A percentile compares a stretch with the other conserved stretches of the same genome.
Conservation (phyloP, 306 rosid genomes). For the Senna tora region DNA sequence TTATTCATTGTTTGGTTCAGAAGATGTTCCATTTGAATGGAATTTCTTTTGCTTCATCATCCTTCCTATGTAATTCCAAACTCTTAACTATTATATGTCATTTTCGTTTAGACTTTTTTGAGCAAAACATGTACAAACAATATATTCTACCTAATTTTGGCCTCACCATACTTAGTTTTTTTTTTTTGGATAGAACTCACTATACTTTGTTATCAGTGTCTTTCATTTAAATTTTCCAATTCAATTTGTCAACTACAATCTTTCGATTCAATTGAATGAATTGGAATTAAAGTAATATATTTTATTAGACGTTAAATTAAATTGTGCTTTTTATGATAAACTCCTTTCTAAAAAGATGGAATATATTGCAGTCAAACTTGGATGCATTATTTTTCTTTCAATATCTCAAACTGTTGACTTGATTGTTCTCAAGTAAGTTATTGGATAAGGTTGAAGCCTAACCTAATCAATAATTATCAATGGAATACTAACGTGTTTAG, state of each 20-base stretch:
- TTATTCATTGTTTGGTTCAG: background rate
- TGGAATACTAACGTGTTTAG: background rate
- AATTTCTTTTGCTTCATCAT: background rate
- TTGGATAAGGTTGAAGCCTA: background rate
- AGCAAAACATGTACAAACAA: background rate
- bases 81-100: background rate
- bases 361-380: background rate
- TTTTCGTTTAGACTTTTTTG: background rate
- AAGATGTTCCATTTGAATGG: constrained; percentile 1
- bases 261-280: too few relatives aligned
- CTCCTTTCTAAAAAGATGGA: background rate
- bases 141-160: background rate
- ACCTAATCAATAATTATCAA: background rate
- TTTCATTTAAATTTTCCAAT: background rate
- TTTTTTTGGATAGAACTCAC: too few relatives aligned
- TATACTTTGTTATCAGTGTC: background rate
- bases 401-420: too few relatives aligned
- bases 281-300: too few relatives aligned
- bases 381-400: background rate
- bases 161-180: background rate
- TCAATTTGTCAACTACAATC: too few relatives aligned
- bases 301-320: background rate
- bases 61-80: background rate
- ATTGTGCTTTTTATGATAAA: background rate
- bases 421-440: background rate